Base-by-base conservation (phyloP, 441 rosid genomes). In the Gossypium schwendimanii region DNA sequence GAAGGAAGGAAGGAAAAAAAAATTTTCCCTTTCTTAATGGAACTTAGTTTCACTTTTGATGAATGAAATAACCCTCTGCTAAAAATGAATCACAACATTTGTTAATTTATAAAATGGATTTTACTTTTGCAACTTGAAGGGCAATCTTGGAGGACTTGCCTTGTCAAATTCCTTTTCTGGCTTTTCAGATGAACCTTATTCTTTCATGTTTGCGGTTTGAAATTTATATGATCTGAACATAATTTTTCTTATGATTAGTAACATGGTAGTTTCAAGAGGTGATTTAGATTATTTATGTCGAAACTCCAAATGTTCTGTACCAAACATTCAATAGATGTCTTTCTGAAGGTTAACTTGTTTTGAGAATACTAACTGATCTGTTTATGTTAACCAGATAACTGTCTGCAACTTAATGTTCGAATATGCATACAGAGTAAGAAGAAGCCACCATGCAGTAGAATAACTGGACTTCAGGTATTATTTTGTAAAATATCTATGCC, bases 401-500 rank as follows among this genome's bases (percentile, higher is more conserved):
- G 26, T 44, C 70, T 81, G 78, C 79, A 75, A 70, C 73, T 77
- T 67, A 71, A 62, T 67, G 76, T 63, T 28, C 81, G 73, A 73
- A 64, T 81, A 71, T 77, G 76, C 72, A 33, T 85, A 39, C 76
- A 75, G 72, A 20, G 84, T 63, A 82, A 81, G 74, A 85, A 84
- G 80, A 84, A 82, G 75, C 79, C 82, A 21, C 73, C 77, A 33
- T 77, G 73, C 72, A 81, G 76, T 68, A 79, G 82, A 73, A 81
- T 85, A 63, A 85, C 84, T 49, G 81, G 86, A 62, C 81, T 84
- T 81, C 84, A 84, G 88, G 86, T 82, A 24, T 21, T 21, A 1
- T 21, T 21, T 21, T 21, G 23, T 21, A 21, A 21, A 21, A 21
- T 21, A 21, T 21, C 23, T 21, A 21, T 21, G 23, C 23, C 23